Conservation (phyloP, 192 early-diverging fungal genomes). For the Lunasporangiospora selenospora region DNA sequence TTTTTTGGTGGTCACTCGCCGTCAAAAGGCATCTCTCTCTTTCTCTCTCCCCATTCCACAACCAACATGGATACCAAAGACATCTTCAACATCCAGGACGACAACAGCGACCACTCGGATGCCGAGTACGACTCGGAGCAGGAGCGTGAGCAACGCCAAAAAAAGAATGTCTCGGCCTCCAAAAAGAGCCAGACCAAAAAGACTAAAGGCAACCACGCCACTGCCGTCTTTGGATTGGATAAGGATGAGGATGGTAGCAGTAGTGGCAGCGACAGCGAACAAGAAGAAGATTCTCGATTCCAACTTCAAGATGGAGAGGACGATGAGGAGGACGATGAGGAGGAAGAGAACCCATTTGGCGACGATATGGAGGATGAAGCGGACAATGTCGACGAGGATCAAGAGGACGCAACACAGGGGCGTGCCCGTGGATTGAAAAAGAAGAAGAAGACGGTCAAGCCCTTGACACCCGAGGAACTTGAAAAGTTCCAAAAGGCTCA, state of each 20-base stretch:
- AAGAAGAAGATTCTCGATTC: constrained; percentile 6
- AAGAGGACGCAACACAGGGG: too few species aligned
- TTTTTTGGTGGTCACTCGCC: not conserved
- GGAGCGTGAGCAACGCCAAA: constrained; percentile 1
- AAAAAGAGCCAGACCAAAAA: constrained; percentile 15
- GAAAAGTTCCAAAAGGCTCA: constrained; percentile 69
- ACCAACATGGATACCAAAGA: constrained; percentile 34
- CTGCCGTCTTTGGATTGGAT: constrained; percentile 37
- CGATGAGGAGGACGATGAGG: not conserved
- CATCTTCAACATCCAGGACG: constrained; percentile 32
- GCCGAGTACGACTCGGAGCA: constrained; percentile 42
- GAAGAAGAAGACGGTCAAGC: constrained; percentile 60
- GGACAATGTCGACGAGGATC: too few species aligned
- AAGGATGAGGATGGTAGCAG: constrained; percentile 6
- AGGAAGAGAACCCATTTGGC: not conserved
- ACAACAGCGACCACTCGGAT: constrained; percentile 18
- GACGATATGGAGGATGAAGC: too few species aligned
- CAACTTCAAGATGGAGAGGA: not conserved
- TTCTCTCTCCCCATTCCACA: not conserved
- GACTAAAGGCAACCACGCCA: constrained; percentile 3
- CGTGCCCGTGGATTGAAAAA: constrained; percentile 27
- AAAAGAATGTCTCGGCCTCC: not conserved
- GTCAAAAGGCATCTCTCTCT: constrained; percentile 5
- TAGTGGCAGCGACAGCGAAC: constrained; percentile 27
- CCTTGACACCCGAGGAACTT: constrained; percentile 65